Conservation (phyloP, 352 stramenopile genomes). For the Pythium monospermum region DNA sequence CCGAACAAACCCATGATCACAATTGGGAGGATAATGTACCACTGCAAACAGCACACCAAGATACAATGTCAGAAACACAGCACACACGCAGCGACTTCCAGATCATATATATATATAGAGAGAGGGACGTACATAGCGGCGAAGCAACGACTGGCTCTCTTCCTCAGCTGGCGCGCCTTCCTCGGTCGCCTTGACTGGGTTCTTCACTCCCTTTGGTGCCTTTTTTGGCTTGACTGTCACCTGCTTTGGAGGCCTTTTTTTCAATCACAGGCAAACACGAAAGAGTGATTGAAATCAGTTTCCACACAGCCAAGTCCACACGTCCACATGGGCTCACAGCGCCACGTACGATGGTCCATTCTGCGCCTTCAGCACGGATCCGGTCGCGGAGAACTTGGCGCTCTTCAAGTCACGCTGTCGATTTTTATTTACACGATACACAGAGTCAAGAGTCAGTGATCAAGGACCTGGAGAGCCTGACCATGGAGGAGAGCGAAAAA, state of each 20-base stretch:
- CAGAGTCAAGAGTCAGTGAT: not conserved
- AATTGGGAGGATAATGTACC: conserved; percentile 82
- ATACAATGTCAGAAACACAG: not conserved
- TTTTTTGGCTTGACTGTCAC: conserved; percentile 53
- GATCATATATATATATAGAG: not conserved
- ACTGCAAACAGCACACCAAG: conserved; percentile 32
- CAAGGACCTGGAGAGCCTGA: not conserved
- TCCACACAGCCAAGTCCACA: no score
- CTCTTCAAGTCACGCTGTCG: conserved; percentile 45
- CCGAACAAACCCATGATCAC: conserved; percentile 73
- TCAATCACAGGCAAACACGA: not conserved
- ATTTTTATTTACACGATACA: not conserved
- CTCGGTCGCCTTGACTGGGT: conserved; percentile 54
- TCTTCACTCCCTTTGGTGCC: conserved; percentile 64
- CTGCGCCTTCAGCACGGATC: conserved; percentile 53
- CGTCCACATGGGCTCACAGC: no score
- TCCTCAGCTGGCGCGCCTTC: conserved; percentile 56
- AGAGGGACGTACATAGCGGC: conserved; percentile 71
- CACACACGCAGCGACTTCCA: not conserved
- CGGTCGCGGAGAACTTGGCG: conserved; percentile 51
- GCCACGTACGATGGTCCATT: conserved; percentile 54
- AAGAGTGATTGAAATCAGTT: no score
- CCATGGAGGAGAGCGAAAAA: not conserved
- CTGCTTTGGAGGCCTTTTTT: conserved; percentile 54
- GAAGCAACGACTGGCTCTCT: conserved; percentile 74